Percentiles rank a stretch among this genome's conserved stretches.
Evolutionary conservation across 2,329 filamentous ascomycete genomes (phyloP).

Genomic region (Tolypocladium inflatum): DNA sequence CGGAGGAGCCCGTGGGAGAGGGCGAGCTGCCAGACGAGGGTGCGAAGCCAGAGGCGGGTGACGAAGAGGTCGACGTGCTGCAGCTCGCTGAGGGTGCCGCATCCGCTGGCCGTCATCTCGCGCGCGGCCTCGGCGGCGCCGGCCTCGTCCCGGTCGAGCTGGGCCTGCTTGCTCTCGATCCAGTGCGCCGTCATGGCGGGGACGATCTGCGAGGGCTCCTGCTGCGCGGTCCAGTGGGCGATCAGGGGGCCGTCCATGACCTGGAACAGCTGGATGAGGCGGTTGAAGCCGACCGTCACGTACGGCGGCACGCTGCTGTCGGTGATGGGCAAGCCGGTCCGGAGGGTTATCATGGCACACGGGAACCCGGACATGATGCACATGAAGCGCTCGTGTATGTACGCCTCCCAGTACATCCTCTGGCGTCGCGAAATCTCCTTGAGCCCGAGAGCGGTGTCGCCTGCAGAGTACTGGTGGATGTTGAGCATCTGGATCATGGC

Average conservation of each 20-base stretch:
- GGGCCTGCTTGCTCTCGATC: slow-evolving; percentile 29
- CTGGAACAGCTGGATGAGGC: slow-evolving; percentile 25
- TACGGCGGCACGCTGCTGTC: slow-evolving; percentile 24
- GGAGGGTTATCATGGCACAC: slow-evolving; percentile 22
- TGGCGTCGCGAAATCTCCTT: slow-evolving; percentile 10
- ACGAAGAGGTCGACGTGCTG: slow-evolving; percentile 30
- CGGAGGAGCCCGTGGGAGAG: slow-evolving; percentile 27
- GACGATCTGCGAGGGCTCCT: slow-evolving; percentile 10
- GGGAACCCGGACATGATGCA: slow-evolving; percentile 39
- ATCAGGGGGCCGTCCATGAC: slow-evolving; percentile 29
- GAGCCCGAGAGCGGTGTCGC: slow-evolving; percentile 6
- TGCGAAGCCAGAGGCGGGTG: slow-evolving; percentile 30
- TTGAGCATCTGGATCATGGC: slow-evolving; percentile 32
- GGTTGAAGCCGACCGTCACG: slow-evolving; percentile 26
- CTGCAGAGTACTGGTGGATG: slow-evolving; percentile 27
- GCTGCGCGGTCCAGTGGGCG: slow-evolving; percentile 24
- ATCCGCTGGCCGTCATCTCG: slow-evolving; percentile 14
- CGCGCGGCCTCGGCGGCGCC: slow-evolving; percentile 17
- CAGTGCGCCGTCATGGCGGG: slow-evolving; percentile 23
- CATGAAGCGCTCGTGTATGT: slow-evolving; percentile 33
- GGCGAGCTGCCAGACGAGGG: slow-evolving; percentile 31
- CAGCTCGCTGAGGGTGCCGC: slow-evolving; percentile 23
- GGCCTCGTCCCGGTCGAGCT: slow-evolving; percentile 28
- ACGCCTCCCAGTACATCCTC: slow-evolving; percentile 14
- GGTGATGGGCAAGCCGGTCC: slow-evolving; percentile 16